Conservation (phyloP, 257 asterid species). For the Jacaranda mimosifolia region DNA sequence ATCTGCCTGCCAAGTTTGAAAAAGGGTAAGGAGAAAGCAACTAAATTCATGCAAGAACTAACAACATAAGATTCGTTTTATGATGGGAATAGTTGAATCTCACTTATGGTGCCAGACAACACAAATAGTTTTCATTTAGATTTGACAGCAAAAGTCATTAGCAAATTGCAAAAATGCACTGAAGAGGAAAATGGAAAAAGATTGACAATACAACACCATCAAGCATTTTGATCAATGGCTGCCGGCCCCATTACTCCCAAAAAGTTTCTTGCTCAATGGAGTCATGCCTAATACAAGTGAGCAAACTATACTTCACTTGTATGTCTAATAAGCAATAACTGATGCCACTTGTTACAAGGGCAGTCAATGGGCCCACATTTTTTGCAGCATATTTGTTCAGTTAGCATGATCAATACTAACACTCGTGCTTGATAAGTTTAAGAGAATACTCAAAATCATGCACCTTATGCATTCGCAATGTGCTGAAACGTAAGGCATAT, state of each 20-base stretch:
- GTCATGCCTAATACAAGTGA: neutral
- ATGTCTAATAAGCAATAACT: no score
- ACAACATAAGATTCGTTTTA: slow-evolving; percentile 1
- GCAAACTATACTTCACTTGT: no score
- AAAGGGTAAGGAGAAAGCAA: slow-evolving; percentile 32
- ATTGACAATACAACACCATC: slow-evolving; percentile 19
- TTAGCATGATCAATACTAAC: no score
- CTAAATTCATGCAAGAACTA: neutral
- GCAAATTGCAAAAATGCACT: slow-evolving; percentile 5
- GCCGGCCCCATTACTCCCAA: neutral
- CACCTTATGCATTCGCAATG: no score
- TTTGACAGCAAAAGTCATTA: slow-evolving; percentile 26
- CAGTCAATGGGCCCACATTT: no score
- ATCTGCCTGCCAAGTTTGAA: slow-evolving; percentile 30
- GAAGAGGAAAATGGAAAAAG: slow-evolving; percentile 32
- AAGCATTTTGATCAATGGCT: slow-evolving; percentile 17
- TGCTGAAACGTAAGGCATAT: no score
- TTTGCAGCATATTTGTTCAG: no score
- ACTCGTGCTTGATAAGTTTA: no score
- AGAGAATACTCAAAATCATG: no score
- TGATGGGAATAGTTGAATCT: slow-evolving; percentile 10
- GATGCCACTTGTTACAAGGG: no score
- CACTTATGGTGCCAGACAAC: slow-evolving; percentile 6
- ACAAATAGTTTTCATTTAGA: slow-evolving; percentile 17
- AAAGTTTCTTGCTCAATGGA: neutral